phyloP scores from a whole-genome alignment of 2,329 filamentous ascomycete genomes.

The Septoria linicola region DNA sequence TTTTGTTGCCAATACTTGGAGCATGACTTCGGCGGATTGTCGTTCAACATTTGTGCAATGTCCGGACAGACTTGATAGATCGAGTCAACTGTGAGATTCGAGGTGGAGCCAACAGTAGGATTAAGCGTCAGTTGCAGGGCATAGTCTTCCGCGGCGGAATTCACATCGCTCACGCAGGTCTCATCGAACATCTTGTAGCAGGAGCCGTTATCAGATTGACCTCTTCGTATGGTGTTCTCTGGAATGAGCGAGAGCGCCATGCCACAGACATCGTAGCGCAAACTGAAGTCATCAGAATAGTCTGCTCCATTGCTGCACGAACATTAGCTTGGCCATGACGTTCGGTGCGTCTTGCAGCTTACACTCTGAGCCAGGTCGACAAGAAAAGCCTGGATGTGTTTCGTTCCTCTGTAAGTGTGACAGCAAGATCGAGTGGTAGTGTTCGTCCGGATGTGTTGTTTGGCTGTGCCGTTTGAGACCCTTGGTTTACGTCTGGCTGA shows the following conservation, averaged over 20 bases:
- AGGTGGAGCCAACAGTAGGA: conserved; percentile 1
- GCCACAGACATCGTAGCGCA: conserved; percentile 19
- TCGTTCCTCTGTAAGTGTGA: conserved; percentile 7
- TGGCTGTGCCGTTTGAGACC: conserved; percentile 2
- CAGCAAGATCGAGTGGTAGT: conserved; percentile 2
- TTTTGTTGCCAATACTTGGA: neutral
- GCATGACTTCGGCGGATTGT: conserved; percentile 8
- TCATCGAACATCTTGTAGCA: conserved; percentile 15
- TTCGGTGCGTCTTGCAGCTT: too few species aligned
- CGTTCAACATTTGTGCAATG: conserved; percentile 4
- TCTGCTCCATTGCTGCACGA: conserved; percentile 14
- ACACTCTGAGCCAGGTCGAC: conserved; percentile 14
- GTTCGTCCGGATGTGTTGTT: conserved; percentile 15
- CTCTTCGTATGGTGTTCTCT: conserved; percentile 6
- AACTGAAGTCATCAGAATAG: conserved; percentile 14
- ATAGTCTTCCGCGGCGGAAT: neutral
- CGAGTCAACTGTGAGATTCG: conserved; percentile 1
- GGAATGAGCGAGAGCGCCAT: conserved; percentile 9
- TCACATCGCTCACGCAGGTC: conserved; percentile 14
- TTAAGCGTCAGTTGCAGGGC: conserved; percentile 3
- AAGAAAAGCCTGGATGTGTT: conserved; percentile 3
- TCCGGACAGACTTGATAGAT: conserved; percentile 1
- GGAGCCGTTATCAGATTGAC: conserved; percentile 16
- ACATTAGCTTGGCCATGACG: too few species aligned
- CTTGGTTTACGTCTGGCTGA: conserved; percentile 17